Conservation (phyloP, 306 rosid species). For the Malus sylvestris region DNA sequence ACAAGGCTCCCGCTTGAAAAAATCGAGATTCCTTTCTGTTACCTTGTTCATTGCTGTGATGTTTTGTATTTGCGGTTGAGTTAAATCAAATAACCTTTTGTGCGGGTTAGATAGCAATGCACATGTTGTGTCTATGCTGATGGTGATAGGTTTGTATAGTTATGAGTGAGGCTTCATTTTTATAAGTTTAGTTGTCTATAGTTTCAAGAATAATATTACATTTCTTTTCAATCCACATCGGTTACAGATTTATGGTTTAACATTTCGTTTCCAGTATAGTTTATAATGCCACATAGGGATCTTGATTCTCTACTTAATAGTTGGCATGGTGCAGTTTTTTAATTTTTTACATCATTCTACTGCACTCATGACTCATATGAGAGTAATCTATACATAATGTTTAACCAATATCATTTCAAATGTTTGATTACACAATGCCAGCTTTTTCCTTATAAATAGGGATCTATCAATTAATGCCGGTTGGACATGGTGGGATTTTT, state of each 20-base stretch:
- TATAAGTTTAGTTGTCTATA: neutral
- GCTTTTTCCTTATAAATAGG: neutral
- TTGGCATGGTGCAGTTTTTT: neutral
- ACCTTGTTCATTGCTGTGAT: neutral
- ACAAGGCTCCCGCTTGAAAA: no score
- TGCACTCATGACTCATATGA: neutral
- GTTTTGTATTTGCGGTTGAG: neutral
- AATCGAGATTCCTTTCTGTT: neutral
- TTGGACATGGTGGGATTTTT: neutral
- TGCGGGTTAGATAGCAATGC: neutral
- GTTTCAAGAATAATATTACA: neutral
- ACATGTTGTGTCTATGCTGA: neutral
- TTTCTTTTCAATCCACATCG: neutral
- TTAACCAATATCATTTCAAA: no score
- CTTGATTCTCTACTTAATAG: conserved; percentile 1
- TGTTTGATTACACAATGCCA: neutral
- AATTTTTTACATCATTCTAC: neutral
- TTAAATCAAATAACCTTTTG: neutral
- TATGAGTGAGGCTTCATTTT: neutral
- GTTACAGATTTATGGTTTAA: neutral
- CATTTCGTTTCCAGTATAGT: neutral
- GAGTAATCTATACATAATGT: neutral
- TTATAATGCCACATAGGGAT: neutral
- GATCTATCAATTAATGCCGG: neutral
- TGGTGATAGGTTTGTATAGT: neutral